phyloP scores from a whole-genome alignment of 179 eudicot species.

The Pouteria campechiana region DNA sequence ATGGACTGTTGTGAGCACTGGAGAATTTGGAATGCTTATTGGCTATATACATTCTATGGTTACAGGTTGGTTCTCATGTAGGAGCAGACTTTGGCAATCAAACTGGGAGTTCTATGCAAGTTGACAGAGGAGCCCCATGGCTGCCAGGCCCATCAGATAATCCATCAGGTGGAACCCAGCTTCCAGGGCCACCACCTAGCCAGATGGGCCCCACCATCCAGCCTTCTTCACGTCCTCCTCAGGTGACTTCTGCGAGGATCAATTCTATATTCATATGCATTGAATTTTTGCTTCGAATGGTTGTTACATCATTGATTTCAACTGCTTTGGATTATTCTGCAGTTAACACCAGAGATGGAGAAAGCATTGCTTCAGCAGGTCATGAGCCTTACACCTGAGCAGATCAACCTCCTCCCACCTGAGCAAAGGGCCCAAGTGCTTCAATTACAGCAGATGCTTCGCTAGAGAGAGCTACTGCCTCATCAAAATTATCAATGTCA shows the following conservation, averaged over 20 bases:
- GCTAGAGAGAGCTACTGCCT: slow-evolving; percentile 51
- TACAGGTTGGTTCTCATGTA: slow-evolving; percentile 48
- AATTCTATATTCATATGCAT: too few relatives aligned
- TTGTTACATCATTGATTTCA: background rate
- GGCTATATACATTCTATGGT: slow-evolving; percentile 20
- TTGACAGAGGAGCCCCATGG: slow-evolving; percentile 67
- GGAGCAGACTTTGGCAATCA: slow-evolving; percentile 50
- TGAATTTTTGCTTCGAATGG: background rate
- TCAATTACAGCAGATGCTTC: slow-evolving; percentile 84
- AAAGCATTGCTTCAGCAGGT: slow-evolving; percentile 77
- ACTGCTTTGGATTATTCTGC: slow-evolving; percentile 6
- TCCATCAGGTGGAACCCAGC: slow-evolving; percentile 25
- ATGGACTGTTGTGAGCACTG: background rate
- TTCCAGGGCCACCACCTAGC: slow-evolving; percentile 35
- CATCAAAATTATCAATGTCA: too few relatives aligned
- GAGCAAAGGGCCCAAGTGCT: slow-evolving; percentile 86
- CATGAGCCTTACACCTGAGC: slow-evolving; percentile 80
- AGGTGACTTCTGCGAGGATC: slow-evolving; percentile 24
- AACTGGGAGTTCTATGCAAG: slow-evolving; percentile 39
- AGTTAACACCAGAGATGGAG: slow-evolving; percentile 80
- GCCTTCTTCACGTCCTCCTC: slow-evolving; percentile 49
- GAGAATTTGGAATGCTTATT: background rate
- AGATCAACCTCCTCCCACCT: slow-evolving; percentile 64
- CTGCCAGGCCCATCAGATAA: slow-evolving; percentile 43
- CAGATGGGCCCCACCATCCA: slow-evolving; percentile 50